These are phyloP conservation scores for Cinnamomum micranthum DNA, from an alignment of 164 flowering plant species.

Conservation along the genomic window DNA sequence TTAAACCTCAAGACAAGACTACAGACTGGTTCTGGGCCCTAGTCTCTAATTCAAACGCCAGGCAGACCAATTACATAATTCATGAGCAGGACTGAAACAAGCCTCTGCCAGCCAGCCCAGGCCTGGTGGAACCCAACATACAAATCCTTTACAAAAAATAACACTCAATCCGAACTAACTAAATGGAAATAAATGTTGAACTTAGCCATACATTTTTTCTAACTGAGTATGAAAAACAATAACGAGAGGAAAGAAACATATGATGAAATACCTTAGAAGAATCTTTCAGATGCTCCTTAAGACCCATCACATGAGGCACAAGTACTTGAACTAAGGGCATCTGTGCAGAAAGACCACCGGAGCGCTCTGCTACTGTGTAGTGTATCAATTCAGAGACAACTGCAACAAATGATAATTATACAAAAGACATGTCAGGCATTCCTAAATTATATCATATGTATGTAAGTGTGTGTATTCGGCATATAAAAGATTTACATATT, in stretches of 20 bases:
- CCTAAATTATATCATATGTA: too few species aligned
- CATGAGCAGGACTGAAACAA: neutral
- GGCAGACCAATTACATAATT: neutral
- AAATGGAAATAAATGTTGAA: too few species aligned
- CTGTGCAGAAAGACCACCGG: conserved; percentile 61
- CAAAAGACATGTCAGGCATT: too few species aligned
- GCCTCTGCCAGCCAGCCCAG: neutral
- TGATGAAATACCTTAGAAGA: conserved; percentile 59
- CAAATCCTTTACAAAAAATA: neutral
- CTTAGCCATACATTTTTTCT: too few species aligned
- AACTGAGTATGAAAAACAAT: neutral
- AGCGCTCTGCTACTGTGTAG: conserved; percentile 57
- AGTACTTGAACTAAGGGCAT: conserved; percentile 92
- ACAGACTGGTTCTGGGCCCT: neutral
- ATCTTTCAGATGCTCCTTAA: conserved; percentile 74
- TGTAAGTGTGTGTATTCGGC: too few species aligned
- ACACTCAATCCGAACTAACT: too few species aligned
- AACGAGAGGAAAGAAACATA: neutral
- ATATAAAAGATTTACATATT: too few species aligned
- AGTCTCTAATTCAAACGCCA: neutral
- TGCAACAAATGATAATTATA: conserved; percentile 28
- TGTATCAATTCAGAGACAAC: conserved; percentile 94
- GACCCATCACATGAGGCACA: conserved; percentile 89
- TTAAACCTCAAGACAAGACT: neutral
- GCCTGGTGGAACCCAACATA: neutral